phyloP scores from a whole-genome alignment of 1,284 basidiomycete genomes.

The Fomitopsis pinicola region DNA sequence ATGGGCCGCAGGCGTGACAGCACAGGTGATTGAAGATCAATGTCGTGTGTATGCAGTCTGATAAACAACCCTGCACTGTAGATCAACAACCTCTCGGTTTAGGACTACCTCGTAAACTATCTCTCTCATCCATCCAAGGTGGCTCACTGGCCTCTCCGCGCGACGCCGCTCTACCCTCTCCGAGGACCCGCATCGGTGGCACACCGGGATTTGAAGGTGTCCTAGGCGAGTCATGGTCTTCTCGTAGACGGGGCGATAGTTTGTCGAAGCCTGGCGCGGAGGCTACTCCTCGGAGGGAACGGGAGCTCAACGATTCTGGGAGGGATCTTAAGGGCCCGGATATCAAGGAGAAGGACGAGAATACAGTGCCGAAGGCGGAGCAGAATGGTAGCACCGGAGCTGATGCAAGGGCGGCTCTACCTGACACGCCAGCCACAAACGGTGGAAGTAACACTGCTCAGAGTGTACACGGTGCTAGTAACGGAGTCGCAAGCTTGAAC shows the following conservation, averaged over 20 bases:
- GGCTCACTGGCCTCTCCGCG: slow-evolving; percentile 51
- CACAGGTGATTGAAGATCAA: slow-evolving; percentile 40
- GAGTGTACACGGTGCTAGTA: background rate
- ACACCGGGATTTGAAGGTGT: slow-evolving; percentile 69
- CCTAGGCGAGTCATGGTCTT: slow-evolving; percentile 64
- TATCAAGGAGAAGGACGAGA: slow-evolving; percentile 52
- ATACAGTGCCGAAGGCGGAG: slow-evolving; percentile 4
- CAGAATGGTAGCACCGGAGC: background rate
- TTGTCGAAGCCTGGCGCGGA: slow-evolving; percentile 35
- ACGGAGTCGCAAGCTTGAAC: slow-evolving; percentile 2
- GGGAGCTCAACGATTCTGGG: slow-evolving; percentile 37
- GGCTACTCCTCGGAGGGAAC: slow-evolving; percentile 15
- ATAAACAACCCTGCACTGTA: slow-evolving; percentile 16
- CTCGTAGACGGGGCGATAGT: slow-evolving; percentile 52
- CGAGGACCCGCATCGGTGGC: slow-evolving; percentile 58
- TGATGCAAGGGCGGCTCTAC: background rate
- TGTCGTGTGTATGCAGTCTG: background rate
- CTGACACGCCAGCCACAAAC: background rate
- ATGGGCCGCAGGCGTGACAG: slow-evolving; percentile 62
- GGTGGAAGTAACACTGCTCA: background rate
- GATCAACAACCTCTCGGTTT: slow-evolving; percentile 40
- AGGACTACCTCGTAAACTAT: slow-evolving; percentile 58
- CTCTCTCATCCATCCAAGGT: slow-evolving; percentile 57
- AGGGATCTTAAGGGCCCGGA: slow-evolving; percentile 34
- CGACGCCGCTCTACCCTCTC: slow-evolving; percentile 55